These are phyloP conservation scores for Schizosaccharomyces lindneri DNA, from an alignment of 805 yeast genomes.

Conservation along the genomic window DNA sequence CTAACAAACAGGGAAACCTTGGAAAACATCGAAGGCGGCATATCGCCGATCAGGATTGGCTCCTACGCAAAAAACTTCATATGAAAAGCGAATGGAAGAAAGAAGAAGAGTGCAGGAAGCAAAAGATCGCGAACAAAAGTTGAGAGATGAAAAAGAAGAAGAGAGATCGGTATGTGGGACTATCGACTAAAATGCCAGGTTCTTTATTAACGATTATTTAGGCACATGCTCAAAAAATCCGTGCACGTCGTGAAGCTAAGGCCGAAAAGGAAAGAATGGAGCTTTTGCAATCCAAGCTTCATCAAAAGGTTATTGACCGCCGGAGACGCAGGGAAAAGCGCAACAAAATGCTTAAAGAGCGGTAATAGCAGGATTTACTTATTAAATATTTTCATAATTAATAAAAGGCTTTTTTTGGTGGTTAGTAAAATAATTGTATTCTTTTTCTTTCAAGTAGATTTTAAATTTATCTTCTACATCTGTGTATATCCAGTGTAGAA, in stretches of 20 bases:
- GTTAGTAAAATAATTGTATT: too few relatives aligned
- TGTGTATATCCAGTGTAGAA: too few relatives aligned
- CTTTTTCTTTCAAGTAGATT: too few relatives aligned
- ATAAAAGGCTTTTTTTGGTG: too few relatives aligned
- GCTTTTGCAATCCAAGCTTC: conserved; percentile 62
- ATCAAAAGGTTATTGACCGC: conserved; percentile 75
- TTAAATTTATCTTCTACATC: too few relatives aligned
- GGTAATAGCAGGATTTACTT: background rate
- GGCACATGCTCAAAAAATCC: background rate
- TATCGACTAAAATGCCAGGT: background rate
- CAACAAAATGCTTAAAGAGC: conserved; percentile 77
- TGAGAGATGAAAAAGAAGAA: background rate
- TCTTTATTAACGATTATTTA: background rate
- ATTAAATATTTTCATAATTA: background rate
- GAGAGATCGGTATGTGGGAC: background rate
- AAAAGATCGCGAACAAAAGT: background rate
- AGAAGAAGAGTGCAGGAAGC: background rate
- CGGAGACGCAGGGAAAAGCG: conserved; percentile 79
- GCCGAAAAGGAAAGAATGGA: conserved; percentile 80
- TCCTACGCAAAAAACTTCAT: background rate
- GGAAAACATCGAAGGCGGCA: background rate
- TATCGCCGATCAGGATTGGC: background rate
- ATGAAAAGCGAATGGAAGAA: background rate
- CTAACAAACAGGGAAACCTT: background rate
- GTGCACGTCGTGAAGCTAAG: conserved; percentile 21